These are phyloP conservation scores for Penstemon barbatus DNA, from an alignment of 257 asterid genomes.

Conservation along the genomic window DNA sequence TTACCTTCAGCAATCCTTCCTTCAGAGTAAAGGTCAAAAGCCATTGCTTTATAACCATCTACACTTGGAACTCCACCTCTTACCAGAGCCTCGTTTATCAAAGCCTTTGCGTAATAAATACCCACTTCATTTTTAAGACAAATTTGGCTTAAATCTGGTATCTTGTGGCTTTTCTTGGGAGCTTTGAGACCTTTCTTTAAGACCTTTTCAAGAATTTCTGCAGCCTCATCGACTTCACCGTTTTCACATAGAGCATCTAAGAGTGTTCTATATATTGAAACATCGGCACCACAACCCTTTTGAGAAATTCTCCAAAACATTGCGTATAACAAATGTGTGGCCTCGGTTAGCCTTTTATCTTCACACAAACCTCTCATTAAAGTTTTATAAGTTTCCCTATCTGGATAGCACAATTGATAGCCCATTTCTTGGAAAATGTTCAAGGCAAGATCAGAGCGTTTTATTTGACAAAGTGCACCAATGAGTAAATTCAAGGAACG, in stretches of 20 bases:
- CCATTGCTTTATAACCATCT: slow-evolving; percentile 65
- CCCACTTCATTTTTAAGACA: slow-evolving; percentile 36
- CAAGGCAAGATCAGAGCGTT: slow-evolving; percentile 77
- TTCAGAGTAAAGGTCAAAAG: slow-evolving; percentile 67
- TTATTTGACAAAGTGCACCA: slow-evolving; percentile 57
- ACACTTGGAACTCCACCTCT: slow-evolving; percentile 65
- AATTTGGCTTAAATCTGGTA: slow-evolving; percentile 50
- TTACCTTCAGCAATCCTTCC: slow-evolving; percentile 66
- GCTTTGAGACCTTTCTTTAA: slow-evolving; percentile 80
- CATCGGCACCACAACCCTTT: slow-evolving; percentile 79
- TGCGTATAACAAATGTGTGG: slow-evolving; percentile 71
- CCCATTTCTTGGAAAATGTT: slow-evolving; percentile 81
- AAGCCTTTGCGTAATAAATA: slow-evolving; percentile 40
- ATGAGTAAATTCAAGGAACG: slow-evolving; percentile 66
- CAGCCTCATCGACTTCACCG: slow-evolving; percentile 68
- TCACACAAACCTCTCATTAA: slow-evolving; percentile 87
- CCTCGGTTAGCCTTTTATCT: slow-evolving; percentile 69
- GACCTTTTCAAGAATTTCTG: slow-evolving; percentile 61
- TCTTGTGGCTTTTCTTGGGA: slow-evolving; percentile 54
- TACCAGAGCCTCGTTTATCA: slow-evolving; percentile 67
- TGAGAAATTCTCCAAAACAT: slow-evolving; percentile 88
- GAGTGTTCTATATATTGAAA: slow-evolving; percentile 64
- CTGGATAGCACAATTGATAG: slow-evolving; percentile 66
- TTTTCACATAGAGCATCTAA: slow-evolving; percentile 79
- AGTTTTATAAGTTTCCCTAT: slow-evolving; percentile 65